Percentiles rank a stretch among this genome's conserved stretches.
phyloP scores from a whole-genome alignment of 2,329 filamentous ascomycete species.

The Falciphora oryzae region DNA sequence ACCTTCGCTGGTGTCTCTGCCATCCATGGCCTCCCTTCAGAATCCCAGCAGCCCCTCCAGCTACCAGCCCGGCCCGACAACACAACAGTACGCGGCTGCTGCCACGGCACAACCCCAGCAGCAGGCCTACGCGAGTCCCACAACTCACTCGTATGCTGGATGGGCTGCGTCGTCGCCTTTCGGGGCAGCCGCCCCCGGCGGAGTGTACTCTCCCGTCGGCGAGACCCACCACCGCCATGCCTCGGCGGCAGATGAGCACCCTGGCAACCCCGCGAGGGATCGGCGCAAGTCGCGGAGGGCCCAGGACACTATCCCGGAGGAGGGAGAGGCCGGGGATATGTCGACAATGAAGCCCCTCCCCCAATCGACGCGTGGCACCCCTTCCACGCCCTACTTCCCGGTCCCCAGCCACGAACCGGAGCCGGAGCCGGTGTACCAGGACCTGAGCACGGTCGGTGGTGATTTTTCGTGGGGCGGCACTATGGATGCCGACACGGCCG shows the following conservation, averaged over 20 bases:
- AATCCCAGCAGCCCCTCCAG: conserved; percentile 5
- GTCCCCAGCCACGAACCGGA: conserved; percentile 25
- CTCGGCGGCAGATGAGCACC: background rate
- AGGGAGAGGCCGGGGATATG: background rate
- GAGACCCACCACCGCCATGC: conserved; percentile 1
- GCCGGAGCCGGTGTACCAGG: background rate
- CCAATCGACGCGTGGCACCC: conserved; percentile 16
- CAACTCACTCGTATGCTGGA: background rate
- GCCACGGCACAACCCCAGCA: background rate
- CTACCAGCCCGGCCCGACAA: background rate
- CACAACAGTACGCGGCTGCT: background rate
- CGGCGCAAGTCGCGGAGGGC: background rate
- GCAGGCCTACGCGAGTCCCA: background rate
- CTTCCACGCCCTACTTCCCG: conserved; percentile 22
- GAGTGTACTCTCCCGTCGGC: background rate
- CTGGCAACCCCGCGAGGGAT: background rate
- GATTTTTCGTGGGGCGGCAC: conserved; percentile 18
- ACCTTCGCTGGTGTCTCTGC: conserved; percentile 35
- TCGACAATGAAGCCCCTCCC: background rate
- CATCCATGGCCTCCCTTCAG: conserved; percentile 20
- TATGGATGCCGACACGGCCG: conserved; percentile 22
- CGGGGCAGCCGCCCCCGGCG: background rate
- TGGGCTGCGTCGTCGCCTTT: conserved; percentile 2
- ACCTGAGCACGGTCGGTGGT: conserved; percentile 3
- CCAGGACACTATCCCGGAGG: background rate